These are phyloP conservation scores for Termitomyces sp. DNA, from an alignment of 1,284 basidiomycete genomes.

Conservation along the genomic window DNA sequence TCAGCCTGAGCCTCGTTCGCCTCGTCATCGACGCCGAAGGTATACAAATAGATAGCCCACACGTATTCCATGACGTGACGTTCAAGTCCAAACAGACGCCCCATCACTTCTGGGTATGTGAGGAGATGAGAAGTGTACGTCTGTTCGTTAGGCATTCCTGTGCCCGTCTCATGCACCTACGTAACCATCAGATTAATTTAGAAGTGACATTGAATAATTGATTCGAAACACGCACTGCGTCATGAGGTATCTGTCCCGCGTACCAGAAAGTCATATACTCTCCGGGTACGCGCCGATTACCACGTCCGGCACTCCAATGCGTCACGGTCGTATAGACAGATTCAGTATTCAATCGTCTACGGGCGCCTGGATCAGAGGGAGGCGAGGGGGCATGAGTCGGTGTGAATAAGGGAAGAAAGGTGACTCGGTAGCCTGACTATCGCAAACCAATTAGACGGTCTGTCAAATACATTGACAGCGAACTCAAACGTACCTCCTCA, in stretches of 20 bases:
- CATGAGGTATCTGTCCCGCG: constrained; percentile 43
- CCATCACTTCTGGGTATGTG: constrained; percentile 15
- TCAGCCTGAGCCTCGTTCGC: neutral
- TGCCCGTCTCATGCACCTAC: constrained; percentile 43
- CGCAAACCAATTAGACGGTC: neutral
- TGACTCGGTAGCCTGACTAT: constrained; percentile 18
- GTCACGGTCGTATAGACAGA: constrained; percentile 14
- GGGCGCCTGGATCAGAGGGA: constrained; percentile 5
- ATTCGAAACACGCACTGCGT: constrained; percentile 36
- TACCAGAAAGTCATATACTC: constrained; percentile 52
- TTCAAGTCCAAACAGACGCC: constrained; percentile 2
- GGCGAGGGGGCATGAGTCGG: constrained; percentile 15
- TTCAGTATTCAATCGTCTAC: constrained; percentile 9
- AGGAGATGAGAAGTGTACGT: constrained; percentile 35
- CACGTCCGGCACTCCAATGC: constrained; percentile 10
- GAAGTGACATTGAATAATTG: neutral
- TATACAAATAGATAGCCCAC: constrained; percentile 13
- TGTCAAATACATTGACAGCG: neutral
- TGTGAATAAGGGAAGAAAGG: constrained; percentile 15
- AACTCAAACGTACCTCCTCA: constrained; percentile 27
- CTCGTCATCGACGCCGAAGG: neutral
- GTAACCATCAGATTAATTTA: neutral
- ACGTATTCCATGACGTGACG: constrained; percentile 14
- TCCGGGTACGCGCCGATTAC: constrained; percentile 22
- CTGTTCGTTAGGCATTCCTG: constrained; percentile 54